Conservation (phyloP, 139 green algal genomes). For the Diplosphaera chodatii region DNA sequence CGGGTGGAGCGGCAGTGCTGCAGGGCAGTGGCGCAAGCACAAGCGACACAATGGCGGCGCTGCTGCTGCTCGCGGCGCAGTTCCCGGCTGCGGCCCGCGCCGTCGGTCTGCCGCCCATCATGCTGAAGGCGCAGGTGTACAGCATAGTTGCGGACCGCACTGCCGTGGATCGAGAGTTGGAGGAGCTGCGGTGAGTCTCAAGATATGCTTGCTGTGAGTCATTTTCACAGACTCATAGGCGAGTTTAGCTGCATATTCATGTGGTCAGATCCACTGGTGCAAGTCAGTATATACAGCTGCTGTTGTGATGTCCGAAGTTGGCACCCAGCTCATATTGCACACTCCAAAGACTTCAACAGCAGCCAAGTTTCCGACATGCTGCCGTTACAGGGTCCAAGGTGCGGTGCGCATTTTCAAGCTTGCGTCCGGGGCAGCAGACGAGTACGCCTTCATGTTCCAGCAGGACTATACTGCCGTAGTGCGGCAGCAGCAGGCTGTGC, state of each 20-base stretch:
- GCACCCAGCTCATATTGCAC: too few relatives aligned
- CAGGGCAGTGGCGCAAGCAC: too few relatives aligned
- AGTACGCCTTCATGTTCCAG: constrained; percentile 29
- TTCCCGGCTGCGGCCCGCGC: not conserved
- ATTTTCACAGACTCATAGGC: too few relatives aligned
- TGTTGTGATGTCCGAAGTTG: too few relatives aligned
- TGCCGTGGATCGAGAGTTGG: constrained; percentile 26
- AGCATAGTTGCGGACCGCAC: constrained; percentile 33
- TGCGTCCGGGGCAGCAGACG: constrained; percentile 12
- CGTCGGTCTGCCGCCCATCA: not conserved
- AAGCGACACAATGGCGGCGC: not conserved
- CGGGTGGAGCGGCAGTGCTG: too few relatives aligned
- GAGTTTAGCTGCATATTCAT: too few relatives aligned
- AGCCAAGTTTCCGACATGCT: too few relatives aligned
- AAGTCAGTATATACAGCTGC: too few relatives aligned
- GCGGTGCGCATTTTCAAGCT: constrained; percentile 31
- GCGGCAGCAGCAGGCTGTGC: not conserved
- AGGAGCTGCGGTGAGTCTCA: constrained; percentile 31
- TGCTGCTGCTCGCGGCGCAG: not conserved
- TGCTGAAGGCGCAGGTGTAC: constrained; percentile 31
- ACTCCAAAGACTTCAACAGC: too few relatives aligned
- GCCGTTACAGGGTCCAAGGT: not conserved
- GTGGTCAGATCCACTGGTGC: too few relatives aligned
- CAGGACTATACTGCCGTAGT: constrained; percentile 21
- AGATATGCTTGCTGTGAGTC: too few relatives aligned